These are phyloP conservation scores for Gossypium gossypioides DNA, from an alignment of 441 rosid species.

Conservation along the genomic window DNA sequence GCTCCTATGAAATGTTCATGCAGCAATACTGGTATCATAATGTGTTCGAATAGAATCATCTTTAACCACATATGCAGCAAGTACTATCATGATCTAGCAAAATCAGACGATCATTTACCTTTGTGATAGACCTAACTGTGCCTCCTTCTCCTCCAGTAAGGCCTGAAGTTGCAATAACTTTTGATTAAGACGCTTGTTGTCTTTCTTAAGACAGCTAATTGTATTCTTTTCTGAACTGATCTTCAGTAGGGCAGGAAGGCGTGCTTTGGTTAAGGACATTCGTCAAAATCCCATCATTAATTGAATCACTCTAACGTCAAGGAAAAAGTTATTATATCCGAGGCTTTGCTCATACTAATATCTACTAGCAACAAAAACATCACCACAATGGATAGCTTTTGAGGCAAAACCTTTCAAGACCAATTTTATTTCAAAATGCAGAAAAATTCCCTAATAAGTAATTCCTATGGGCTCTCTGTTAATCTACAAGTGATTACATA, in stretches of 20 bases:
- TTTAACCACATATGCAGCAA: constrained; percentile 3
- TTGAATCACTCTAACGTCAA: constrained; percentile 7
- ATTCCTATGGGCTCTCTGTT: neutral
- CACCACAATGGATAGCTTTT: neutral
- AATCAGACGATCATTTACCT: constrained; percentile 29
- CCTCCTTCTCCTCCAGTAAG: constrained; percentile 50
- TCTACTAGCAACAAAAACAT: neutral
- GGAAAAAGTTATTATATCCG: neutral
- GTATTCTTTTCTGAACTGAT: constrained; percentile 49
- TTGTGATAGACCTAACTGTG: constrained; percentile 32
- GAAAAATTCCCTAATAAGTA: neutral
- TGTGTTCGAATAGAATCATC: constrained; percentile 5
- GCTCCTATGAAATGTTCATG: constrained; percentile 21
- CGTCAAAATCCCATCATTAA: constrained; percentile 13
- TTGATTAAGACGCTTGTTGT: constrained; percentile 44
- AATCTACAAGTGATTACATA: neutral
- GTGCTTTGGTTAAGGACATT: constrained; percentile 42
- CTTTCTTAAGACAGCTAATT: constrained; percentile 40
- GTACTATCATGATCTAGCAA: neutral
- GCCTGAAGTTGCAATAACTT: constrained; percentile 60
- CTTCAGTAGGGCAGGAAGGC: constrained; percentile 58
- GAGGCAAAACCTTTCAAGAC: neutral
- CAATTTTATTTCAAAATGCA: neutral
- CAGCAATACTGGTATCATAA: constrained; percentile 28
- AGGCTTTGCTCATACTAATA: neutral